Evolutionary conservation across 2,329 filamentous ascomycete genomes (phyloP).

Genomic region (Penicillium sp.): DNA sequence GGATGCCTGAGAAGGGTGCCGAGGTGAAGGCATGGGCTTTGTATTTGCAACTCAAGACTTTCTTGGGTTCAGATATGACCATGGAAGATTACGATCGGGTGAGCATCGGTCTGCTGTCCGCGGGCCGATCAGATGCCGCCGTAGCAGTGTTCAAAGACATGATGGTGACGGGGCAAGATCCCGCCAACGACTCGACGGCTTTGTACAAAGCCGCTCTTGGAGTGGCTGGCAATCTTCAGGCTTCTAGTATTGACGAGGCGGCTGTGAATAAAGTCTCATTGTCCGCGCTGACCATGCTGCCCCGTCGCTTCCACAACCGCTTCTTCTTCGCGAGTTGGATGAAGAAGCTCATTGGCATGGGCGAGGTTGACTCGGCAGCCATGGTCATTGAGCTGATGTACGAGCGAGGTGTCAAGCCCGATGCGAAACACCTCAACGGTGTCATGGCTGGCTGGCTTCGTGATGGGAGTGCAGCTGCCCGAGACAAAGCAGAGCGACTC

Average conservation of each 20-base stretch:
- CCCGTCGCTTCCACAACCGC: constrained; percentile 56
- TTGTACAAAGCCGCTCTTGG: constrained; percentile 40
- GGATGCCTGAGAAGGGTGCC: constrained; percentile 44
- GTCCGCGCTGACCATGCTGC: constrained; percentile 47
- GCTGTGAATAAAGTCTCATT: constrained; percentile 46
- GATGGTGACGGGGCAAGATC: constrained; percentile 60
- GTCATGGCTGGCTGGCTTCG: constrained; percentile 74
- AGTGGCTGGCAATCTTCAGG: constrained; percentile 37
- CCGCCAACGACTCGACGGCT: constrained; percentile 39
- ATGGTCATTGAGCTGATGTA: constrained; percentile 73
- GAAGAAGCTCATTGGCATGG: constrained; percentile 70
- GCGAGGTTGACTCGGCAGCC: constrained; percentile 63
- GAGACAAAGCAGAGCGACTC: constrained; percentile 59
- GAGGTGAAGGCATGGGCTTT: constrained; percentile 58
- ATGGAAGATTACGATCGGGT: constrained; percentile 73
- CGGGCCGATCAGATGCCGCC: constrained; percentile 60
- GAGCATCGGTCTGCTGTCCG: constrained; percentile 63
- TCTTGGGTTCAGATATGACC: constrained; percentile 55
- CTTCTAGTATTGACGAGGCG: constrained; percentile 36
- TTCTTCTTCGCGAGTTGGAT: constrained; percentile 88
- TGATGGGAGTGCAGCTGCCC: constrained; percentile 49
- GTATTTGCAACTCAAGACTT: constrained; percentile 59
- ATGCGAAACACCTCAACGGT: constrained; percentile 73
- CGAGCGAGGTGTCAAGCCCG: constrained; percentile 59
- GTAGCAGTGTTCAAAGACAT: constrained; percentile 80